Percentiles rank a stretch among this genome's conserved stretches.
phyloP scores from a whole-genome alignment of 768 basidiomycete species.

The Lepiota venenata region DNA sequence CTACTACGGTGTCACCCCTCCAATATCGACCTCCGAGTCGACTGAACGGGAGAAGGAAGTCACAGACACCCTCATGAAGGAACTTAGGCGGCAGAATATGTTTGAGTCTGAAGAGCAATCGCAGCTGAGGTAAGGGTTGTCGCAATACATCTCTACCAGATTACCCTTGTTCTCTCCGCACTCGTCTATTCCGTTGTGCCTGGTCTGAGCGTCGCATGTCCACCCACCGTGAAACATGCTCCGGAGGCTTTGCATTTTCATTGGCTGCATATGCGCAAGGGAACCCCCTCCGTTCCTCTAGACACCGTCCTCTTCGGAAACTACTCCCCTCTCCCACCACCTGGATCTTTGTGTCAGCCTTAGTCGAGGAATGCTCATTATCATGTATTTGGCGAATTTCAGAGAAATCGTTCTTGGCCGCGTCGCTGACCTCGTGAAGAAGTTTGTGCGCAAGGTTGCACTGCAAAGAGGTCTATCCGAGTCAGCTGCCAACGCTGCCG shows the following conservation, averaged over 20 bases:
- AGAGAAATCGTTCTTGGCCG: conserved; percentile 94
- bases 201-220: background rate
- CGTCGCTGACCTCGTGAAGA: conserved; percentile 84
- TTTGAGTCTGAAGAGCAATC: conserved; percentile 91
- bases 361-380: background rate
- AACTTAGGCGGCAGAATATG: conserved; percentile 78
- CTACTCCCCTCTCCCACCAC: background rate
- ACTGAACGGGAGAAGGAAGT: conserved; percentile 80
- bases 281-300: background rate
- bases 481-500: conserved; percentile 81
- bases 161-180: background rate
- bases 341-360: background rate
- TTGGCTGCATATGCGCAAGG: background rate
- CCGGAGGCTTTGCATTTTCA: background rate
- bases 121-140: conserved; percentile 69
- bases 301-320: background rate
- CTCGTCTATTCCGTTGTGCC: background rate
- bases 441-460: conserved; percentile 86
- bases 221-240: background rate
- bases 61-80: conserved; percentile 83
- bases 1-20: conserved; percentile 80
- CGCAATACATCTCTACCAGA: background rate
- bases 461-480: conserved; percentile 83
- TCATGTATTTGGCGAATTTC: conserved; percentile 13
- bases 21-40: conserved; percentile 76